These are phyloP conservation scores for Hordeum pubiflorum DNA, from an alignment of 202 grass and related monocot species.

Conservation along the genomic window DNA sequence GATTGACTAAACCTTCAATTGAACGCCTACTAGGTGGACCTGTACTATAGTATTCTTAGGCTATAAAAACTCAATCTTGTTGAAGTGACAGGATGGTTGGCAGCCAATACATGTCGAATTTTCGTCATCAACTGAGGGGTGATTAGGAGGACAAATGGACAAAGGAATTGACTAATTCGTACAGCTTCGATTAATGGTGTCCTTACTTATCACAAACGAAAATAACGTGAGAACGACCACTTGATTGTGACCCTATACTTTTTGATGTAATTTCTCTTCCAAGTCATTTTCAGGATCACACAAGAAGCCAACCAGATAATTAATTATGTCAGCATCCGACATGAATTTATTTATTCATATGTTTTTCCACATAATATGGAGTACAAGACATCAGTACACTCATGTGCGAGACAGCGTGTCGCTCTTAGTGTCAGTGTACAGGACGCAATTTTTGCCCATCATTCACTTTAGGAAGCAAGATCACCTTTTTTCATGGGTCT, in stretches of 20 bases:
- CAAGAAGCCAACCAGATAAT: slow-evolving; percentile 20
- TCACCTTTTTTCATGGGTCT: not conserved
- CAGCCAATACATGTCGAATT: slow-evolving; percentile 26
- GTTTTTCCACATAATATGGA: not conserved
- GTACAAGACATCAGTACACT: not conserved
- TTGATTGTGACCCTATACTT: slow-evolving; percentile 15
- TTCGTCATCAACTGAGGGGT: not conserved
- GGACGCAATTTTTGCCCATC: not conserved
- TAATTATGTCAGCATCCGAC: not conserved
- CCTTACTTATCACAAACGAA: slow-evolving; percentile 39
- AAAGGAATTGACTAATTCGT: not conserved
- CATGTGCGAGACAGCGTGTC: slow-evolving; percentile 22
- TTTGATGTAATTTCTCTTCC: not conserved
- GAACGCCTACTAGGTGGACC: not conserved
- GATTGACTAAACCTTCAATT: not conserved
- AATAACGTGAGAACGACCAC: slow-evolving; percentile 8
- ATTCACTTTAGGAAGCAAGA: slow-evolving; percentile 7
- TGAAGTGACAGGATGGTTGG: slow-evolving; percentile 28
- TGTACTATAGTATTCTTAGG: not conserved
- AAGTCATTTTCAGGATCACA: not conserved
- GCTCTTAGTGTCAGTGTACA: slow-evolving; percentile 7
- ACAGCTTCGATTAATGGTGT: slow-evolving; percentile 24
- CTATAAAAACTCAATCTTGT: not conserved
- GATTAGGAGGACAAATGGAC: not conserved
- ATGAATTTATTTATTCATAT: not conserved